Base-by-base conservation (phyloP, 768 basidiomycete genomes). In the Porpolomopsis calyptriformis region DNA sequence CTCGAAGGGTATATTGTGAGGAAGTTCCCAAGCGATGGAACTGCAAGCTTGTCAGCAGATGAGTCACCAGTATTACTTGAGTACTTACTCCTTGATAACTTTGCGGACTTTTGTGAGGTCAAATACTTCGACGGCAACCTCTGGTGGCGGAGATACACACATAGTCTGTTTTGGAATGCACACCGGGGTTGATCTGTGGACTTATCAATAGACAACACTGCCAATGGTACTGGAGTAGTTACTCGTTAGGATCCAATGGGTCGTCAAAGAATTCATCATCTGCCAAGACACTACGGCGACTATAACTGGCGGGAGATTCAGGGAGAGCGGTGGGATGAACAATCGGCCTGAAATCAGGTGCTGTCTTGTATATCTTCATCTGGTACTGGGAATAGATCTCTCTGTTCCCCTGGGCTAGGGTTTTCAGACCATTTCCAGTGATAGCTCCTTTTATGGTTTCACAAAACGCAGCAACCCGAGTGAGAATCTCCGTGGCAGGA, bases 401-500 rank as follows among this genome's bases (percentile, higher is more conserved):
- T 19, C 59, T 57, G 46, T 63, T 66, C 2, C 22, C 43, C 45
- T 66, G 67, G 10, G 62, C 59, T 14, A 67, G 55, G 10, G 43
- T 18, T 25, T 60, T 60, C 16, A 56, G 41, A 11, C 43, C 44
- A 5, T 50, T 46, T 7, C 65, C 68, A 18, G 53, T 48, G 1
- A 66, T 60, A 18, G 53, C 56, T 10, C 55, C 49, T 1, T 51
- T 42, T 43, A 69, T 27, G 19, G 49, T 44, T 8, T 27, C 33
- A 19, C 69, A 75, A 48, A 82, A 80, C 0, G 52, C 53, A 0
- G 60, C 69, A 31, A 79, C 59, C 7, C 66, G 66, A 3, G 56
- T 53, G 2, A 73, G 60, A 1, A 81, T 61, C 50, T 77, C 73
- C 1, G 69, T 64, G 2, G 67, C 58, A 0, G 76, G 68, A 23